Percentiles rank a stretch among this genome's conserved stretches.
phyloP scores from a whole-genome alignment of 1,284 basidiomycete species.

The Phylloporus sp. region DNA sequence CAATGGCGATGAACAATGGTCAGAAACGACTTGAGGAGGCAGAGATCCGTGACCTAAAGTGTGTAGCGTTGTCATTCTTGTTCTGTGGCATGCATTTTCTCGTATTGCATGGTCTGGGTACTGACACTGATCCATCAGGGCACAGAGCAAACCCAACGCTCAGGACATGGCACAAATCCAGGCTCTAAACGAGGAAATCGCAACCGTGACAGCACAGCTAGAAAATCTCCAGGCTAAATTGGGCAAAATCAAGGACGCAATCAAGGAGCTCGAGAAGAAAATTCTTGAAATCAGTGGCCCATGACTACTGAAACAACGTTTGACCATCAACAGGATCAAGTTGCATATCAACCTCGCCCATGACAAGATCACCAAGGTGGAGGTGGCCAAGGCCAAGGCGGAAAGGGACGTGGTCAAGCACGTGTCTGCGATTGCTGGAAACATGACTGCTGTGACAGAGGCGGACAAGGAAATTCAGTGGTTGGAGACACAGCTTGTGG shows the following conservation, averaged over 20 bases:
- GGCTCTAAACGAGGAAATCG: slow-evolving; percentile 74
- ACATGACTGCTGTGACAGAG: slow-evolving; percentile 64
- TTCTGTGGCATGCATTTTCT: background rate
- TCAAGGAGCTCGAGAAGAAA: slow-evolving; percentile 89
- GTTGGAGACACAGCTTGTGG: slow-evolving; percentile 64
- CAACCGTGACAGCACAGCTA: slow-evolving; percentile 60
- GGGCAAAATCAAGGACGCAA: slow-evolving; percentile 75
- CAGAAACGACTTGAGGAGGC: slow-evolving; percentile 81
- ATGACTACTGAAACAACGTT: slow-evolving; percentile 85
- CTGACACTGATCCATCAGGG: slow-evolving; percentile 44
- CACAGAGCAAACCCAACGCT: slow-evolving; percentile 83
- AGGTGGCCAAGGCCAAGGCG: slow-evolving; percentile 88
- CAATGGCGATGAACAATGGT: slow-evolving; percentile 82
- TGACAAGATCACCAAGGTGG: slow-evolving; percentile 93
- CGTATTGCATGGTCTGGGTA: too few relatives aligned
- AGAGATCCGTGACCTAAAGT: slow-evolving; percentile 85
- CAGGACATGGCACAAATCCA: slow-evolving; percentile 82
- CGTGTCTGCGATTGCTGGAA: slow-evolving; percentile 59
- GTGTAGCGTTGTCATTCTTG: slow-evolving; percentile 36
- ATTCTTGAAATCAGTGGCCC: slow-evolving; percentile 93
- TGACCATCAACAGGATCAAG: slow-evolving; percentile 85
- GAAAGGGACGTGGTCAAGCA: slow-evolving; percentile 84
- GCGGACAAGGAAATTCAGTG: slow-evolving; percentile 69
- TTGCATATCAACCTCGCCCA: slow-evolving; percentile 84
- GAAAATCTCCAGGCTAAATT: slow-evolving; percentile 72